phyloP scores from a whole-genome alignment of 2,329 filamentous ascomycete genomes.

The Neospermospora avenae region DNA sequence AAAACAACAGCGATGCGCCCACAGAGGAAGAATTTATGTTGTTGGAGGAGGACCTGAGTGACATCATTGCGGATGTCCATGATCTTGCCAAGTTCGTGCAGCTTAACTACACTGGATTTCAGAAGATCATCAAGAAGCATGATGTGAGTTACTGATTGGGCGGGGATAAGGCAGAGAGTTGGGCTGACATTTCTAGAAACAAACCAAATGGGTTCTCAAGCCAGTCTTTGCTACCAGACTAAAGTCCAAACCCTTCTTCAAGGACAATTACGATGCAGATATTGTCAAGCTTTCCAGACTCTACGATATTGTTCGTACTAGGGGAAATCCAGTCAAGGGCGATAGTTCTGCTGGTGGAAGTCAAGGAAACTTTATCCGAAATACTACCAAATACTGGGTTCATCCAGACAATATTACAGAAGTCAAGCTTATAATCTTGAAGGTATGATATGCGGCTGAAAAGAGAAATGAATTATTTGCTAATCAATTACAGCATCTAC shows the following conservation, averaged over 20 bases:
- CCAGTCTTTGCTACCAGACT: conserved; percentile 94
- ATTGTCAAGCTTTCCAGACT: conserved; percentile 92
- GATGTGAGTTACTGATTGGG: conserved; percentile 59
- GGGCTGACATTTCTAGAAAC: conserved; percentile 60
- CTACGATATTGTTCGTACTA: conserved; percentile 90
- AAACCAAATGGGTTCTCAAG: conserved; percentile 87
- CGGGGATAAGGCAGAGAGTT: background rate
- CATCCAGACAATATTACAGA: conserved; percentile 98
- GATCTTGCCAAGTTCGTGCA: conserved; percentile 98
- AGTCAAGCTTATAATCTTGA: conserved; percentile 94
- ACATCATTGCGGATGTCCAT: conserved; percentile 97
- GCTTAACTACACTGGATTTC: conserved; percentile 97
- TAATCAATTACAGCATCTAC: conserved; percentile 63
- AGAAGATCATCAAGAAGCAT: conserved; percentile 99
- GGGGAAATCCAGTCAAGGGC: conserved; percentile 87
- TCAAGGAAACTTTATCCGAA: conserved; percentile 93
- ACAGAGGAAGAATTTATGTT: conserved; percentile 91
- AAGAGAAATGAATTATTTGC: conserved; percentile 3
- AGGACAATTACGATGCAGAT: conserved; percentile 96
- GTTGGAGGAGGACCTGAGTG: conserved; percentile 90
- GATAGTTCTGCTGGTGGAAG: conserved; percentile 87
- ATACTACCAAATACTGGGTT: conserved; percentile 99
- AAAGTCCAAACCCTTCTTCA: conserved; percentile 97
- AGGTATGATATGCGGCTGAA: conserved; percentile 44
- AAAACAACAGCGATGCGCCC: conserved; percentile 51